Percentiles rank a stretch among this genome's conserved stretches.
phyloP scores from a whole-genome alignment of 257 asterid species.

The Jacaranda copaia region DNA sequence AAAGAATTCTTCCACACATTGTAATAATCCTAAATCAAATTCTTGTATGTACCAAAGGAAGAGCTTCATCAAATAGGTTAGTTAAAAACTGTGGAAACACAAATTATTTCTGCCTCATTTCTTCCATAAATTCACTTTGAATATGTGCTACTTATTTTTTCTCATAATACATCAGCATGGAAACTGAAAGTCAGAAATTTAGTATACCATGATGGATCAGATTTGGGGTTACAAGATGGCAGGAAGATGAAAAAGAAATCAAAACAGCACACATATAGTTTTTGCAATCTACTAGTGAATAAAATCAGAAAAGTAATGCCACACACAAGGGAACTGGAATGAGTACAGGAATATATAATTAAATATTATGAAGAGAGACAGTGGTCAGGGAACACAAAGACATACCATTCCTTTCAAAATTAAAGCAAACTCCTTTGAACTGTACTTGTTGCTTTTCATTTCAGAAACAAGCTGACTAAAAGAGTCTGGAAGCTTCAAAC shows the following conservation, averaged over 20 bases:
- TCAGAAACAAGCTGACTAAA: slow-evolving; percentile 91
- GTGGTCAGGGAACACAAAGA: slow-evolving; percentile 14
- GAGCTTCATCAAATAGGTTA: too few relatives aligned
- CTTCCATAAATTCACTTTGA: neutral
- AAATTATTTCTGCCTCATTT: neutral
- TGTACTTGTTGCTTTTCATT: slow-evolving; percentile 80
- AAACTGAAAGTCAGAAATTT: neutral
- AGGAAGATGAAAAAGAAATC: neutral
- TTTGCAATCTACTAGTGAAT: slow-evolving; percentile 4
- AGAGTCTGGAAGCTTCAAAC: slow-evolving; percentile 89
- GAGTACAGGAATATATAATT: neutral
- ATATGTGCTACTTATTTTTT: neutral
- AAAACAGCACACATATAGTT: slow-evolving; percentile 11
- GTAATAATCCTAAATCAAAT: neutral
- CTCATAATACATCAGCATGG: neutral
- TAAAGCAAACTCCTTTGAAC: slow-evolving; percentile 87
- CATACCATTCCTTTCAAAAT: slow-evolving; percentile 97
- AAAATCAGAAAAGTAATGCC: neutral
- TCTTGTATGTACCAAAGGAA: too few relatives aligned
- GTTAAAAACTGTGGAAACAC: neutral
- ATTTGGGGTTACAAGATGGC: neutral
- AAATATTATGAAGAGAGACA: slow-evolving; percentile 6
- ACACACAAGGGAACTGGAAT: slow-evolving; percentile 6
- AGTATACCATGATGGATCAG: neutral
- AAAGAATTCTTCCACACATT: neutral